Base-by-base conservation (phyloP, 2,329 filamentous ascomycete species). In the Phyllosticta citriasiana region DNA sequence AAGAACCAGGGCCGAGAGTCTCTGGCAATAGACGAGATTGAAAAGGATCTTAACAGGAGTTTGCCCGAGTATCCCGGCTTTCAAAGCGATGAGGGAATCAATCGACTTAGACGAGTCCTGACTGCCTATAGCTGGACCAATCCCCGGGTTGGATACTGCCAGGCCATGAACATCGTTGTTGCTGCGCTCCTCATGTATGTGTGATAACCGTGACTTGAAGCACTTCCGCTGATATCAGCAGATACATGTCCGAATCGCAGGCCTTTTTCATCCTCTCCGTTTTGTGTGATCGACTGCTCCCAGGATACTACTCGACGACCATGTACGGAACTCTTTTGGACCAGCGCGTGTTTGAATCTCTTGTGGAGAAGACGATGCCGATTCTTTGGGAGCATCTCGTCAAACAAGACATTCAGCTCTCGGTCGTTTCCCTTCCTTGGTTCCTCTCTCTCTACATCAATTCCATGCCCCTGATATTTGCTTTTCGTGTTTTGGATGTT, bases 121-220 rank as follows among this genome's bases (percentile, higher is more conserved):
- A 97, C 93, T 1, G 94, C 94, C 4, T 99, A 99, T 78, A 97
- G 92, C 76, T 99, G 94, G 94, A 89, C 88, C 56, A 94, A 99
- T 69, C 84, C 89, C 59, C 91, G 97, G 66, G 92, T 99, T 60
- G 94, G 94, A 66, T 99, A 99, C 75, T 99, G 94, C 74, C 94
- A 99, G 76, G 94, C 94, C 64, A 99, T 99, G 94, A 99, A 99
- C 74, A 99, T 99, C 67, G 94, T 99, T 35, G 93, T 97, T 60
- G 94, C 94, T 19, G 94, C 94, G n/a, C 79, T 99, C 62, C 82
- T 99, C 67, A 99, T 99, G 80, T 86, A 78, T 66, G 81, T 76
- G 57, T 8, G 16, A 27, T 47, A 22, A 2, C 30, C 16, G 22
- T 30, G 25, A 16, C 47, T 33, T 14, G 4, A 52, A 7, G 30